A percentile compares a stretch with the other conserved stretches of the same genome.
Conservation (phyloP, 129 eudicot species). For the Tagetes patula region DNA sequence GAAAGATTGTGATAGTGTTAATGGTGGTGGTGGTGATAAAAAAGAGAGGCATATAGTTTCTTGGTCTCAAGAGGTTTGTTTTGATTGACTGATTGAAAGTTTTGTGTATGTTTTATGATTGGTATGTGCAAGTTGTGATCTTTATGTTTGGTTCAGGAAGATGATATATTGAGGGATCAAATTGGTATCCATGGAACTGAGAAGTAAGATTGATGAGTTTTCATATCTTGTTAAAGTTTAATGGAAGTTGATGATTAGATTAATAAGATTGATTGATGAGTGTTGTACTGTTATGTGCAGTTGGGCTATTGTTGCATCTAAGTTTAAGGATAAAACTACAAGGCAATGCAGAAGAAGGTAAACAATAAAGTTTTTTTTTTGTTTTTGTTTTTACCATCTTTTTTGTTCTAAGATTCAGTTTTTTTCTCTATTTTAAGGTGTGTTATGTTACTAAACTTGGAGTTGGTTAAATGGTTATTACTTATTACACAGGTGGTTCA, state of each 20-base stretch:
- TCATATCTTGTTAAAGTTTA: neutral
- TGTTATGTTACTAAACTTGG: conserved; percentile 11
- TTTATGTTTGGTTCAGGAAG: conserved; percentile 59
- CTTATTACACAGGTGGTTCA: conserved; percentile 72
- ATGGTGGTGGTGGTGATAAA: conserved; percentile 37
- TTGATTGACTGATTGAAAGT: neutral
- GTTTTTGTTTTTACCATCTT: neutral
- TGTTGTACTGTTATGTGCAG: conserved; percentile 42
- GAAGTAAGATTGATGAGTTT: conserved; percentile 46
- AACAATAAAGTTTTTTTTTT: conserved; percentile 6
- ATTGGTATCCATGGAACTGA: conserved; percentile 86
- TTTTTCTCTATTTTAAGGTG: neutral
- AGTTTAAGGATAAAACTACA: conserved; percentile 93
- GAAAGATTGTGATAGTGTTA: conserved; percentile 29
- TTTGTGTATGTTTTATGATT: neutral
- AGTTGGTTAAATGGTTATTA: conserved; percentile 16
- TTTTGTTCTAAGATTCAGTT: conserved; percentile 3
- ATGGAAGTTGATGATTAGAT: neutral
- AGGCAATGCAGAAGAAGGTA: conserved; percentile 99
- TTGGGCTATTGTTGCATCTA: conserved; percentile 97
- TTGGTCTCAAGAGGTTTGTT: conserved; percentile 88
- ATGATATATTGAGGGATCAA: conserved; percentile 92
- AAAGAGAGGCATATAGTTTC: conserved; percentile 93
- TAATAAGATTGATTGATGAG: conserved; percentile 30
- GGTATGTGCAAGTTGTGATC: conserved; percentile 8